phyloP scores from a whole-genome alignment of 441 rosid species.

The Populus hybrid region DNA sequence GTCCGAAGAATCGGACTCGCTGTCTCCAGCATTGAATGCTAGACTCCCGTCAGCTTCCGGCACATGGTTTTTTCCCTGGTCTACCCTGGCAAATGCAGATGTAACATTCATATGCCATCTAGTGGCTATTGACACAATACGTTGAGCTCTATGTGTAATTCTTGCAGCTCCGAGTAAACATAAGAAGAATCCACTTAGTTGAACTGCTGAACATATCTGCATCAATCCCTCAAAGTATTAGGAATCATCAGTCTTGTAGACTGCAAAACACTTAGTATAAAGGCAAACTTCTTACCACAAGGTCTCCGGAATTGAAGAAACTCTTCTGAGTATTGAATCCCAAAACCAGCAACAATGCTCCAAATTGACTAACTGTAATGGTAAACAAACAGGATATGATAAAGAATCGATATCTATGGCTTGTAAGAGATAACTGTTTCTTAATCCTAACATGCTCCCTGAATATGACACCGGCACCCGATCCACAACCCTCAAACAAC shows the following conservation, averaged over 20 bases:
- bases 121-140: constrained; percentile 59
- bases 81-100: constrained; percentile 32
- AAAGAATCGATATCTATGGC: constrained; percentile 69
- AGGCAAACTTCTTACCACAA: constrained; percentile 41
- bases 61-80: constrained; percentile 19
- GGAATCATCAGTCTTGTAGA: background rate
- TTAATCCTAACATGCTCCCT: constrained; percentile 61
- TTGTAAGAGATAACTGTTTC: constrained; percentile 61
- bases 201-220: constrained; percentile 78
- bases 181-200: constrained; percentile 68
- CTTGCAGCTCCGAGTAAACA: constrained; percentile 81
- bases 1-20: constrained; percentile 42
- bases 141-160: constrained; percentile 90
- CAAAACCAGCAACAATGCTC: constrained; percentile 53
- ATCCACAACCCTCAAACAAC: constrained; percentile 55
- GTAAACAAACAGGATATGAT: constrained; percentile 54
- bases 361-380: constrained; percentile 61
- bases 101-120: constrained; percentile 73
- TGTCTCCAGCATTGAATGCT: constrained; percentile 12
- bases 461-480: constrained; percentile 41
- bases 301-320: constrained; percentile 74
- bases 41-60: constrained; percentile 5
- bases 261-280: background rate
- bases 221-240: background rate
- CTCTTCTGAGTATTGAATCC: constrained; percentile 51